Evolutionary conservation across 2,329 filamentous ascomycete genomes (phyloP).

Genomic region (Pseudogymnoascus sp.): DNA sequence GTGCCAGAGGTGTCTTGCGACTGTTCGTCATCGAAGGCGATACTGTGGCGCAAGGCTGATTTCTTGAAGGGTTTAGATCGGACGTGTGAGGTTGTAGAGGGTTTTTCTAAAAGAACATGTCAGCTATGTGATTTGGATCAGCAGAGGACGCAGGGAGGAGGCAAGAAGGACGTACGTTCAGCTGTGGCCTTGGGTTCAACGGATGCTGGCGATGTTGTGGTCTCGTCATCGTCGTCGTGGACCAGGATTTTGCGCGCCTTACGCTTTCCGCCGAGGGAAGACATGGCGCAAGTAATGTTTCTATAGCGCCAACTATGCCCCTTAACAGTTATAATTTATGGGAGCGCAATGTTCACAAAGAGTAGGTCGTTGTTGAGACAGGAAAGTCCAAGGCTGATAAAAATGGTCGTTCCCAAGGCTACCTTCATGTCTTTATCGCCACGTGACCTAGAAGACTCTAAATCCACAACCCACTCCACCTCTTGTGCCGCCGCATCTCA

Average conservation of each 20-base stretch:
- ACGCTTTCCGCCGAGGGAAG: constrained; percentile 45
- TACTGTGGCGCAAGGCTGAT: constrained; percentile 49
- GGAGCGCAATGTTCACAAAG: background rate
- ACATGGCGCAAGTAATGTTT: constrained; percentile 16
- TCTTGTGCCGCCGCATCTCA: constrained; percentile 1
- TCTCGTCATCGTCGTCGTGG: constrained; percentile 54
- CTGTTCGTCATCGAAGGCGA: constrained; percentile 35
- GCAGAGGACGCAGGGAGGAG: constrained; percentile 19
- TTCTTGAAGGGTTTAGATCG: constrained; percentile 48
- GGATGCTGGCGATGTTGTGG: constrained; percentile 15
- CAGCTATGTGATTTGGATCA: constrained; percentile 24
- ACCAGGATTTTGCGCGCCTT: constrained; percentile 73
- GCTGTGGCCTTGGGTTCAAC: constrained; percentile 15
- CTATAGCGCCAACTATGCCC: background rate
- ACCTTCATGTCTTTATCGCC: constrained; percentile 17
- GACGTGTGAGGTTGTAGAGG: constrained; percentile 29
- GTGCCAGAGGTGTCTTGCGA: constrained; percentile 1
- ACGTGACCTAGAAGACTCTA: constrained; percentile 20
- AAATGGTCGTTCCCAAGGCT: constrained; percentile 2
- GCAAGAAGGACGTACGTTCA: constrained; percentile 20
- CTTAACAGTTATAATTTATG: background rate
- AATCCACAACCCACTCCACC: constrained; percentile 3
- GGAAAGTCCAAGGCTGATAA: background rate
- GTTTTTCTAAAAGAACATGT: constrained; percentile 18
- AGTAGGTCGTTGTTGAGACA: background rate